Evolutionary conservation across 805 yeast species (phyloP).

Genomic region (Ascoidea tarda): DNA sequence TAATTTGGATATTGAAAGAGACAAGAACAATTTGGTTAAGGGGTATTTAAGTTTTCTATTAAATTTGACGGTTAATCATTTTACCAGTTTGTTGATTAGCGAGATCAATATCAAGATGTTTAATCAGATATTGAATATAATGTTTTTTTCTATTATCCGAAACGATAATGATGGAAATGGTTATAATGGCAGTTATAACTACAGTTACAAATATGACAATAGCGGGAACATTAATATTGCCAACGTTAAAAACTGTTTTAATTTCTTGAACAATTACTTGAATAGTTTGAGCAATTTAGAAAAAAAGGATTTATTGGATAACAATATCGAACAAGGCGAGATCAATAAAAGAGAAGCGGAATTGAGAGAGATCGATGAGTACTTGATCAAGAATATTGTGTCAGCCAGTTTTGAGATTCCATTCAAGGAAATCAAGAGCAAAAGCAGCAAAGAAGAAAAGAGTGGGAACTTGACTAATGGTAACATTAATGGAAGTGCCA

Average conservation of each 20-base stretch:
- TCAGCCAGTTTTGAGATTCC: constrained; percentile 66
- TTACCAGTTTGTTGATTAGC: constrained; percentile 63
- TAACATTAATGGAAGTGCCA: too few species aligned
- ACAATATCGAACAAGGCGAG: constrained; percentile 26
- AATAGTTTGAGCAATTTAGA: constrained; percentile 51
- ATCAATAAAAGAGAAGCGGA: constrained; percentile 27
- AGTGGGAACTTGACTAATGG: too few species aligned
- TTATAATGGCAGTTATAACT: not conserved
- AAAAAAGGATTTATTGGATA: constrained; percentile 44
- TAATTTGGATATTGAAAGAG: constrained; percentile 23
- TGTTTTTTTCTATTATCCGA: constrained; percentile 60
- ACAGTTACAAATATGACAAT: not conserved
- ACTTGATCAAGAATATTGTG: constrained; percentile 53
- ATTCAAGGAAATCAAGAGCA: constrained; percentile 26
- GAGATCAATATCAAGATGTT: constrained; percentile 48
- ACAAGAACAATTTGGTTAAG: constrained; percentile 50
- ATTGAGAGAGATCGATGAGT: constrained; percentile 58
- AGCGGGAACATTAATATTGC: not conserved
- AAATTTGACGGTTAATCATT: constrained; percentile 61
- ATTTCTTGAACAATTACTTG: constrained; percentile 50
- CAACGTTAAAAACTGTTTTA: constrained; percentile 52
- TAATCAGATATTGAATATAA: constrained; percentile 43
- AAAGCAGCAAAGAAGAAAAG: too few species aligned
- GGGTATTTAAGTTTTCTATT: constrained; percentile 57
- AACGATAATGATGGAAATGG: constrained; percentile 21